Base-by-base conservation (phyloP, 176 grass and related monocot species). In the Eleusine indica region DNA sequence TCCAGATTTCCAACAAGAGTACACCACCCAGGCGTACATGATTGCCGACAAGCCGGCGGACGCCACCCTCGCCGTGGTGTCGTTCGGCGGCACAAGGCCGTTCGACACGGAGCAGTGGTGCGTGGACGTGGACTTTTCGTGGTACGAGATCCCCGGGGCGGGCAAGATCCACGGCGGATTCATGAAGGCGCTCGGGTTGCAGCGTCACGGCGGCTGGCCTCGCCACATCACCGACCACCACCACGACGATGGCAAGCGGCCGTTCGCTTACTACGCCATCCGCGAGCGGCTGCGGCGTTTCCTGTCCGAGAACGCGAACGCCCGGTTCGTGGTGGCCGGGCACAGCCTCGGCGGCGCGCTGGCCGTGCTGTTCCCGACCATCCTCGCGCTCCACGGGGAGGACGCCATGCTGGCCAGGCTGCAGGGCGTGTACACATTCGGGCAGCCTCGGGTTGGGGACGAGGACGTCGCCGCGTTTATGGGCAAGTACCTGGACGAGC, bases 321-420 rank as follows among this genome's bases (percentile, higher is more conserved):
- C 90, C 19, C 66, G 39, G 87, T 91, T 98, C 84, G 71, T 84
- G 14, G 89, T 98, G 21, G 46, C 95, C 3, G 92, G 95, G 10
- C 92, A 98, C 77, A 98, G 92, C 91, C 84, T 95, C 40, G 91
- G 95, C 51, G 95, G 87, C 66, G 95, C 92, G 44, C 87, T 98
- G 9, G 95, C 92, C 17, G 79, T 94, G 37, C 73, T 95, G 38
- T 94, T 97, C 82, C 86, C 95, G 51, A 68, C 88, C 39, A 53
- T 93, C 1, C 86, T 97, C 41, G 88, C 88, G 56, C 17, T 90
- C 51, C 93, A 98, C 53, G 0, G 44, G 47, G 91, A 93, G 63
- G 64, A 71, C 2, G 46, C 12, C 37, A 6, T 98, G 69, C 77
- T 95, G 68, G 51, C 53, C 0, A 68, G 71, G 86, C 62, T 98